A percentile compares a stretch with the other conserved stretches of the same genome.
phyloP scores from a whole-genome alignment of 2,329 filamentous ascomycete species.

The Emergomyces orientalis region DNA sequence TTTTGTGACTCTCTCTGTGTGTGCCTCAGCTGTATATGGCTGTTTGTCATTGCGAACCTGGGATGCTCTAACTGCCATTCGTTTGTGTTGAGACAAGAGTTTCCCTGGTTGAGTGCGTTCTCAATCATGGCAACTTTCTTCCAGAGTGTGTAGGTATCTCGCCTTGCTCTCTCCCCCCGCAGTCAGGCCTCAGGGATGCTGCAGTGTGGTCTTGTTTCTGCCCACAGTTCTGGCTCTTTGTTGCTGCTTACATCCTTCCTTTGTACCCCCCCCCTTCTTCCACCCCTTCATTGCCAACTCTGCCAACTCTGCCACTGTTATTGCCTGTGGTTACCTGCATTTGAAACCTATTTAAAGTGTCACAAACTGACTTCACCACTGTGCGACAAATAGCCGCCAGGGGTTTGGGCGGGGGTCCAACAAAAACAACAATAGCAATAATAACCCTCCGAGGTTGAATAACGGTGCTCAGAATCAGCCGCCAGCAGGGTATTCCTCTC shows the following conservation, averaged over 20 bases:
- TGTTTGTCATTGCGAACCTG: conserved; percentile 7
- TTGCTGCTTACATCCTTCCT: conserved; percentile 2
- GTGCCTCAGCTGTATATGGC: background rate
- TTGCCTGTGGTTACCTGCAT: conserved; percentile 7
- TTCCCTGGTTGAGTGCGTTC: conserved; percentile 11
- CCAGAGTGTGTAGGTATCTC: conserved; percentile 40
- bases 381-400: conserved; percentile 32
- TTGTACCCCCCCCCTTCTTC: conserved; percentile 2
- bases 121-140: conserved; percentile 41
- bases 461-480: conserved; percentile 26
- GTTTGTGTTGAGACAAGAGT: conserved; percentile 3
- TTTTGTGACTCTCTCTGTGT: background rate
- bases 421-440: conserved; percentile 27
- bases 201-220: conserved; percentile 14
- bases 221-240: conserved; percentile 14
- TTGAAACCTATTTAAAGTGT: conserved; percentile 18
- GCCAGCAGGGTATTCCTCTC: conserved; percentile 22
- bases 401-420: conserved; percentile 41
- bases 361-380: conserved; percentile 20
- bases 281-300: background rate
- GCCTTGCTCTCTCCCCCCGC: conserved; percentile 17
- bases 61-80: background rate
- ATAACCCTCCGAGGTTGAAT: conserved; percentile 33
- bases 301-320: conserved; percentile 5
- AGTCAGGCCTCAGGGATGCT: conserved; percentile 17